Evolutionary conservation across 2,329 filamentous ascomycete species (phyloP).

Genomic region (Zymoseptoria pseudotritici): DNA sequence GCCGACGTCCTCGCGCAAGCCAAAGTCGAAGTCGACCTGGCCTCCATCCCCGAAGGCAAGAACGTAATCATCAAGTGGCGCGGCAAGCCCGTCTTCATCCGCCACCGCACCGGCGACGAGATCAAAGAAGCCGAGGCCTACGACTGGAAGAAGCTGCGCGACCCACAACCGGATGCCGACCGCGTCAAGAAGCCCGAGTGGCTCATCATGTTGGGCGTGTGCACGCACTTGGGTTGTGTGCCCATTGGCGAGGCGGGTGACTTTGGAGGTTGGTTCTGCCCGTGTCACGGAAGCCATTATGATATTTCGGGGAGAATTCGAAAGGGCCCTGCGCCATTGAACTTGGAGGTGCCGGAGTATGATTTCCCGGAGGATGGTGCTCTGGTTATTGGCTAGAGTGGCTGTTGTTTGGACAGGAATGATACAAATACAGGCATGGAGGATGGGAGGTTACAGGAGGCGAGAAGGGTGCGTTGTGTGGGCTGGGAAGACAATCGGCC

Average conservation of each 20-base stretch:
- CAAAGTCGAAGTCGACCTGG: slow-evolving; percentile 96
- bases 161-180: slow-evolving; percentile 83
- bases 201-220: slow-evolving; percentile 98
- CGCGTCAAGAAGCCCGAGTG: slow-evolving; percentile 98
- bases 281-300: slow-evolving; percentile 99
- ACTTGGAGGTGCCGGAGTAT: slow-evolving; percentile 90
- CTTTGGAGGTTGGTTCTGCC: slow-evolving; percentile 99
- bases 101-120: slow-evolving; percentile 87
- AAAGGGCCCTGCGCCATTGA: slow-evolving; percentile 93
- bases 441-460: not conserved
- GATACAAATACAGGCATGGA: not conserved
- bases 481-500: not conserved
- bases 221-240: slow-evolving; percentile 98
- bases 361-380: slow-evolving; percentile 85
- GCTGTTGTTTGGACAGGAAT: not conserved
- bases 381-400: slow-evolving; percentile 81
- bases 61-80: slow-evolving; percentile 99
- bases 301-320: slow-evolving; percentile 98
- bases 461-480: not conserved
- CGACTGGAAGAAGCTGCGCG: slow-evolving; percentile 74
- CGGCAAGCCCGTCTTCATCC: slow-evolving; percentile 99
- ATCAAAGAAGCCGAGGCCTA: slow-evolving; percentile 91
- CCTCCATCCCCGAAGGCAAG: slow-evolving; percentile 94
- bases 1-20: slow-evolving; percentile 98
- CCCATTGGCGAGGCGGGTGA: slow-evolving; percentile 98